These are phyloP conservation scores for Hygrophila difformis DNA, from an alignment of 257 asterid genomes.

Conservation along the genomic window DNA sequence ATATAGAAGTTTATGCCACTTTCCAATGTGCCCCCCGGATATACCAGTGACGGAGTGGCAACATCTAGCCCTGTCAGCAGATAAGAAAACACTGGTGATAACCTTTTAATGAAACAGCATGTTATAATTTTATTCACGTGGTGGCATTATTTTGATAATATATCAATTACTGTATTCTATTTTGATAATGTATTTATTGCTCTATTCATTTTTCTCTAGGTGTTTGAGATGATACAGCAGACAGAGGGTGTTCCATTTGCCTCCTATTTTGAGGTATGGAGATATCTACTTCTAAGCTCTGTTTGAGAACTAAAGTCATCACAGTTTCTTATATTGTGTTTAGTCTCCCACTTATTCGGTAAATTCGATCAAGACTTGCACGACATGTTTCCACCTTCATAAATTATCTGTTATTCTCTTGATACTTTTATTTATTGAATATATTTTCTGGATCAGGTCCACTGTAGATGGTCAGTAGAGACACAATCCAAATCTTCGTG, in stretches of 20 bases:
- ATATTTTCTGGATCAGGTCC: constrained; percentile 47
- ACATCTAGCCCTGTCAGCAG: constrained; percentile 57
- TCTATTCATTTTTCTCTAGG: constrained; percentile 32
- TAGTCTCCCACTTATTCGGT: background rate
- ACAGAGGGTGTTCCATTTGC: constrained; percentile 97
- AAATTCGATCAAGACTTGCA: too few species aligned
- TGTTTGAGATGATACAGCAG: constrained; percentile 82
- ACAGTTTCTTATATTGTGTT: constrained; percentile 3
- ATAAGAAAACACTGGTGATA: constrained; percentile 59
- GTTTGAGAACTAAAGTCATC: constrained; percentile 1
- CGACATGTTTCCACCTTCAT: too few species aligned
- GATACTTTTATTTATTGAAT: constrained; percentile 2
- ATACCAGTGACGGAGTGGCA: constrained; percentile 85
- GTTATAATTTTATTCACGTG: background rate
- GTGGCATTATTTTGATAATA: background rate
- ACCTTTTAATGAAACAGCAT: background rate
- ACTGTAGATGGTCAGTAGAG: constrained; percentile 64
- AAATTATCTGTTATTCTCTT: background rate
- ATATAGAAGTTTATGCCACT: constrained; percentile 59
- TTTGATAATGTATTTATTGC: constrained; percentile 6
- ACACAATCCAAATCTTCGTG: constrained; percentile 58
- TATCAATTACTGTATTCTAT: background rate
- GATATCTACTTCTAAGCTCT: constrained; percentile 15
- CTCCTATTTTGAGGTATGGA: constrained; percentile 75
- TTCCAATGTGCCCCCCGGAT: constrained; percentile 97